Evolutionary conservation across 2,329 filamentous ascomycete genomes (phyloP), one percentile per base, ranked within the genome.

Genomic region (Xylariaceae sp.): DNA sequence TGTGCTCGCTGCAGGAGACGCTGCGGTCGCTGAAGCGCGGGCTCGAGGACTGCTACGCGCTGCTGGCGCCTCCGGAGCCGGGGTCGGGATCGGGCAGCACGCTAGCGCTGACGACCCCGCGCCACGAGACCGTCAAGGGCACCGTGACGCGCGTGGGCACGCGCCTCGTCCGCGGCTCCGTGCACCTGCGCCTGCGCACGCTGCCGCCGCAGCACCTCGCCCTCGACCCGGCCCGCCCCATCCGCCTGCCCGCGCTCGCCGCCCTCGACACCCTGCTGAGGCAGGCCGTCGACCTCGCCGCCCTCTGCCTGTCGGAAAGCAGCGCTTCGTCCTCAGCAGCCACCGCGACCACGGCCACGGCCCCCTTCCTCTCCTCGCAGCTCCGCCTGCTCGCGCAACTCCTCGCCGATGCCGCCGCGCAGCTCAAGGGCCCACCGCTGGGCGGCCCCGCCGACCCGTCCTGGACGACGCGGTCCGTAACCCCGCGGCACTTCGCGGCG

Each of bases 51-150:
- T 97, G 93, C 75, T 91, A 92, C 65, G 86, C 89, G 18, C 83
- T 98, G 20, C 85, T 99, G 26, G 89, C 91, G 7, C 92, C 93
- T 1, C 83, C 88, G 61, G 91, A 96, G 69, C 87, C 89, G 1
- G 92, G 92, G 1, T 83, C 88, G 61, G 91, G 96, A 69, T 87
- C 89, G 1, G 92, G 92, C 7, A 93, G 88, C 66, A 99, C 93
- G 0, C 84, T 99, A 23, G 93, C 95, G 26, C 82, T 99, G 63
- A 95, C 90, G 59, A 96, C 93, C 14, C 83, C 89, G 53, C 85
- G 93, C 53, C 93, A 91, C 52, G 95, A 99, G 77, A 86, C 84
- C 64, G 87, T 98, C 60, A 99, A 99, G 74, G 95, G 95, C 18
- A 90, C 91, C 66, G 85, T 98, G 57, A 98, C 93, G 1, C 86